A percentile compares a stretch with the other conserved stretches of the same genome.
These are phyloP conservation scores for Phlebiopsis gigantea DNA, from an alignment of 768 basidiomycete genomes.

Conservation along the genomic window DNA sequence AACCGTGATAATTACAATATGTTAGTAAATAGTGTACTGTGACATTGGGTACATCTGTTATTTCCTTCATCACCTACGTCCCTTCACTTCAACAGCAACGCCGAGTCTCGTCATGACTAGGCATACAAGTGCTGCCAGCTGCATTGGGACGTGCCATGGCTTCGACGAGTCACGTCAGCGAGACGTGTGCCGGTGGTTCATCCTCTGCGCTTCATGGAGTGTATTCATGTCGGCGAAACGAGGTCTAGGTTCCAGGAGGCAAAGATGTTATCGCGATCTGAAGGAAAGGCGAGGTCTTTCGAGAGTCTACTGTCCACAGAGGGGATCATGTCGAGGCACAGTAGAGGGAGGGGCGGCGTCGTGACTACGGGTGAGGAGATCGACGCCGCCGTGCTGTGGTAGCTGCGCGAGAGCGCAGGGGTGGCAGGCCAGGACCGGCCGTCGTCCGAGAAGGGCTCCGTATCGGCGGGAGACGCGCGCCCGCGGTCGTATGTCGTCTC, in stretches of 20 bases:
- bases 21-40: too few relatives aligned
- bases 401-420: conserved; percentile 5
- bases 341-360: conserved; percentile 6
- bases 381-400: background rate
- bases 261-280: too few relatives aligned
- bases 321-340: background rate
- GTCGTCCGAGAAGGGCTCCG: background rate
- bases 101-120: too few relatives aligned
- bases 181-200: background rate
- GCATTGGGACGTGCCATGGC: background rate
- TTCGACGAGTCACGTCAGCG: background rate
- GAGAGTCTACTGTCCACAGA: background rate
- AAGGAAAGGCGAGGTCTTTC: too few relatives aligned
- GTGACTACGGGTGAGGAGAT: conserved; percentile 1
- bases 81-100: too few relatives aligned
- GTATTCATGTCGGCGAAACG: too few relatives aligned
- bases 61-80: too few relatives aligned
- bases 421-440: conserved; percentile 11
- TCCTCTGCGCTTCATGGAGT: too few relatives aligned
- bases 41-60: too few relatives aligned
- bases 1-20: too few relatives aligned
- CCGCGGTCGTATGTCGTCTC: background rate
- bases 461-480: background rate
- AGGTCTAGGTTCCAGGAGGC: too few relatives aligned
- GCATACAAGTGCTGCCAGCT: background rate